phyloP scores from a whole-genome alignment of 192 early-diverging fungal genomes.

The Coemansia asiatica region DNA sequence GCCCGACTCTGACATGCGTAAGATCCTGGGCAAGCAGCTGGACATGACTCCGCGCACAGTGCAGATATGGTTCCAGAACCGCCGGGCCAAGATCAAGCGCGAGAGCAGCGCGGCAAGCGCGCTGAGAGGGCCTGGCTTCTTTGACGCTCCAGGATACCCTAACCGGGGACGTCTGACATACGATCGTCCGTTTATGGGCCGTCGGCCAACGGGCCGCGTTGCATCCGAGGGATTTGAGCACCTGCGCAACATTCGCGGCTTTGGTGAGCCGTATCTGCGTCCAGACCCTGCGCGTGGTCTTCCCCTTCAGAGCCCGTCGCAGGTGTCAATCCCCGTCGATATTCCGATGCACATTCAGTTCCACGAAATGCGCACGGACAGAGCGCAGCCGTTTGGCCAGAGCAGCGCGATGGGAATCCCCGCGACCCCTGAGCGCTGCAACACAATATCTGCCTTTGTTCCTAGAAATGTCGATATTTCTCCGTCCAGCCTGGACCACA shows the following conservation, averaged over 20 bases:
- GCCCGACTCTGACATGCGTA: conserved; percentile 65
- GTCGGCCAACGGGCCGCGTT: conserved; percentile 32
- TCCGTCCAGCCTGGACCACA: conserved; percentile 10
- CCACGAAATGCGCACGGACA: conserved; percentile 6
- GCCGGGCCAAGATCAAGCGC: conserved; percentile 82
- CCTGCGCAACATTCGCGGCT: conserved; percentile 21
- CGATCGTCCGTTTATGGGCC: conserved; percentile 33
- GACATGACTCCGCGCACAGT: conserved; percentile 71
- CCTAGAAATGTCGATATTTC: neutral
- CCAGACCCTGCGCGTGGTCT: conserved; percentile 28
- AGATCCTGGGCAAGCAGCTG: conserved; percentile 61
- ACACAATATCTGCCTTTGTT: neutral
- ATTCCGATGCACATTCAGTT: conserved; percentile 14
- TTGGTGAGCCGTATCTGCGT: conserved; percentile 18
- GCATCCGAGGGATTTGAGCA: conserved; percentile 41
- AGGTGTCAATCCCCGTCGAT: conserved; percentile 41
- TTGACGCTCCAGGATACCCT: conserved; percentile 5
- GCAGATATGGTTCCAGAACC: conserved; percentile 89
- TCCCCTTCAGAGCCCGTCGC: conserved; percentile 44
- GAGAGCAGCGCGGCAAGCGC: conserved; percentile 45
- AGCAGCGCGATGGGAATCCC: conserved; percentile 45
- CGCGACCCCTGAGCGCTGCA: conserved; percentile 7
- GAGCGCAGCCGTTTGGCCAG: conserved; percentile 15
- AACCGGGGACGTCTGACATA: conserved; percentile 40
- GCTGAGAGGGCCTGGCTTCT: conserved; percentile 14